Evolutionary conservation across 2,329 filamentous ascomycete species (phyloP).

Genomic region (Botrytis sinoallii): DNA sequence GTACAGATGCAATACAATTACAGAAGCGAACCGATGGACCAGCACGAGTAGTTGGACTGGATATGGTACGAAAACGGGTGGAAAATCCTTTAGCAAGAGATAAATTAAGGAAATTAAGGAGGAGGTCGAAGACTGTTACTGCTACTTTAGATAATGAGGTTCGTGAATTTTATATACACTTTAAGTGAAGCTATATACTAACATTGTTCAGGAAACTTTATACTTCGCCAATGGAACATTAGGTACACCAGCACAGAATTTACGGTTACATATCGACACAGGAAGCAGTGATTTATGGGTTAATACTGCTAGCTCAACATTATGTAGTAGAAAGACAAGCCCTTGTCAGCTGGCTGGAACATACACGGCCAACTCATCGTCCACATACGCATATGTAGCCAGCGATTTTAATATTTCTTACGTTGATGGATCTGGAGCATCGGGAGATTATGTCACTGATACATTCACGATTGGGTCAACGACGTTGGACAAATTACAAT

Average conservation of each 20-base stretch:
- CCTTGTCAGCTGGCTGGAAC: conserved; percentile 62
- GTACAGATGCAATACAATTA: conserved; percentile 32
- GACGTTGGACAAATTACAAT: conserved; percentile 58
- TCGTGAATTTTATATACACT: conserved; percentile 8
- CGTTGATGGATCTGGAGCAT: conserved; percentile 73
- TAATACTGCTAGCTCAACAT: conserved; percentile 59
- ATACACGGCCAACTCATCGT: conserved; percentile 68
- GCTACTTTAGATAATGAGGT: conserved; percentile 57
- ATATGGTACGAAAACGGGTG: conserved; percentile 31
- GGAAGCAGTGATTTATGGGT: conserved; percentile 70
- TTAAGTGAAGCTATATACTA: conserved; percentile 23
- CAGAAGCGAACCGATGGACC: conserved; percentile 32
- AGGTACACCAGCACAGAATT: conserved; percentile 57
- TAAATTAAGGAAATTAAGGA: conserved; percentile 43
- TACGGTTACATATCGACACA: conserved; percentile 63
- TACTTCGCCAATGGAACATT: conserved; percentile 63
- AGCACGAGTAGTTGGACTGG: conserved; percentile 36
- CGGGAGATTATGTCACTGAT: conserved; percentile 79
- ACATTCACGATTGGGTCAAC: conserved; percentile 58
- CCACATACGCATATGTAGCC: conserved; percentile 70
- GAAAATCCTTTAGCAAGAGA: conserved; percentile 34
- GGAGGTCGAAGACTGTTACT: conserved; percentile 45
- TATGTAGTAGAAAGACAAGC: conserved; percentile 51
- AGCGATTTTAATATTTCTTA: conserved; percentile 85
- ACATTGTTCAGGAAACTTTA: conserved; percentile 50